These are phyloP conservation scores for Colletotrichum somersetense DNA, from an alignment of 2,329 filamentous ascomycete genomes.

Conservation along the genomic window DNA sequence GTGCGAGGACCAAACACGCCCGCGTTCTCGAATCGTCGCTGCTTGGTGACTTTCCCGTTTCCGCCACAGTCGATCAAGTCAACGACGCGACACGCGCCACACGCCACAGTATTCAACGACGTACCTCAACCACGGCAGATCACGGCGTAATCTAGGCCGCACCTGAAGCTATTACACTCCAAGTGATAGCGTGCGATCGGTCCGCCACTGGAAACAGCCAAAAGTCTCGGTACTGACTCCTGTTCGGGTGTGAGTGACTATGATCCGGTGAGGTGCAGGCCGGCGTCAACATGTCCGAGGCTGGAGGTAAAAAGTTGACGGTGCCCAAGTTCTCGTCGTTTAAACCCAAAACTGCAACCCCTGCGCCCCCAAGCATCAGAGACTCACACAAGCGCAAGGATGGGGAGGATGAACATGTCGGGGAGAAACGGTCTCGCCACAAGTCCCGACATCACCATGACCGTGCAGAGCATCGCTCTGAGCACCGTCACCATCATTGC, in stretches of 20 bases:
- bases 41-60: constrained; percentile 3
- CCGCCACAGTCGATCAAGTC: constrained; percentile 12
- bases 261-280: constrained; percentile 29
- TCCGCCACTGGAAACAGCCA: neutral
- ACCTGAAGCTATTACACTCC: neutral
- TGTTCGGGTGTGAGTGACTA: neutral
- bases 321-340: constrained; percentile 84
- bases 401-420: neutral
- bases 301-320: constrained; percentile 36
- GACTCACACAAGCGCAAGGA: constrained; percentile 11
- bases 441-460: constrained; percentile 44
- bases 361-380: constrained; percentile 37
- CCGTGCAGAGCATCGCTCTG: constrained; percentile 17
- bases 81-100: neutral
- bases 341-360: constrained; percentile 61
- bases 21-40: neutral
- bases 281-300: constrained; percentile 29
- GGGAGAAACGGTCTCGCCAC: constrained; percentile 38
- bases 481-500: constrained; percentile 22
- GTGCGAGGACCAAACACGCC: neutral
- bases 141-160: neutral
- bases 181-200: neutral
- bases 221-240: neutral
- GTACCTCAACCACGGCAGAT: neutral
- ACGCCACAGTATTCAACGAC: constrained; percentile 11